Conservation (phyloP, 768 basidiomycete species). For the Amanita inopinata region DNA sequence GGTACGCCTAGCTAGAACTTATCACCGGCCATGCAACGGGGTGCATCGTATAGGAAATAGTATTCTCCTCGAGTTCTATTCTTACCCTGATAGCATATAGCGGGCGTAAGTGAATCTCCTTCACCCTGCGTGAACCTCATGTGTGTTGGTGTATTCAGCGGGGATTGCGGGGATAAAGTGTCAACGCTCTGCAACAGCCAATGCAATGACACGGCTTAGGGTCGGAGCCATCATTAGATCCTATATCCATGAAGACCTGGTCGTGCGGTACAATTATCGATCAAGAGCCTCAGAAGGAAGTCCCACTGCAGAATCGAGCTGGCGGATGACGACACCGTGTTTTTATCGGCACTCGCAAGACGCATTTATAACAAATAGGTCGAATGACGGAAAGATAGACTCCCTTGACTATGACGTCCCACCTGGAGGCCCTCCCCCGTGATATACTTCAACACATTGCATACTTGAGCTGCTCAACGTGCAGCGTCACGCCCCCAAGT, state of each 20-base stretch:
- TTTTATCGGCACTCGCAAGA: background rate
- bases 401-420: conserved; percentile 29
- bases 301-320: conserved; percentile 1
- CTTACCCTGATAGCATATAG: background rate
- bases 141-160: background rate
- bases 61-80: background rate
- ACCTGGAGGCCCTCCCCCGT: conserved; percentile 38
- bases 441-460: conserved; percentile 53
- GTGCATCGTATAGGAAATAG: background rate
- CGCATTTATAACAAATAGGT: background rate
- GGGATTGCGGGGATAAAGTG: background rate
- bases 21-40: too few relatives aligned
- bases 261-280: conserved; percentile 1
- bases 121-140: background rate
- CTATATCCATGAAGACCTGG: background rate
- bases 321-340: conserved; percentile 3
- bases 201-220: background rate
- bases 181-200: background rate
- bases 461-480: conserved; percentile 30
- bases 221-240: background rate
- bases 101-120: background rate
- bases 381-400: background rate
- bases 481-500: conserved; percentile 27
- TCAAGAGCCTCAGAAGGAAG: background rate
- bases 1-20: background rate